These are phyloP conservation scores for Eucalyptus guilfoylei DNA, from an alignment of 345 rosid genomes.

Conservation along the genomic window DNA sequence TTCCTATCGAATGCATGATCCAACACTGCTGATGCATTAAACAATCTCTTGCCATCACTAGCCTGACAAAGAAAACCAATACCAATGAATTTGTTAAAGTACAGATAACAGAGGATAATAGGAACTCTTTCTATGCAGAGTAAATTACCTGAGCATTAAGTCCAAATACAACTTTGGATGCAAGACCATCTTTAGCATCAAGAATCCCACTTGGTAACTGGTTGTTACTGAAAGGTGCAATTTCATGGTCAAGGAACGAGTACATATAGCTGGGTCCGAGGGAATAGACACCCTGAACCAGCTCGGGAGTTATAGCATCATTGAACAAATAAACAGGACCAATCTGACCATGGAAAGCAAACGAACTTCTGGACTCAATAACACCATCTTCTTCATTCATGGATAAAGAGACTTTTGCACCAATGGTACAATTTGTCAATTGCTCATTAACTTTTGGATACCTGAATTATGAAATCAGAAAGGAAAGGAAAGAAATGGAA, in stretches of 20 bases:
- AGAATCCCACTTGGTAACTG: constrained; percentile 68
- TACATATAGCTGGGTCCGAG: constrained; percentile 98
- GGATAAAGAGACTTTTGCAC: constrained; percentile 45
- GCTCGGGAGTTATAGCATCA: constrained; percentile 81
- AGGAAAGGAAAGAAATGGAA: neutral
- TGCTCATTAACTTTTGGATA: constrained; percentile 82
- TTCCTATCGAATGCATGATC: constrained; percentile 56
- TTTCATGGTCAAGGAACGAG: constrained; percentile 79
- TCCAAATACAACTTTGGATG: constrained; percentile 81
- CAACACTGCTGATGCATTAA: constrained; percentile 64
- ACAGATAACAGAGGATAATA: neutral
- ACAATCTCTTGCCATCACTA: constrained; percentile 72
- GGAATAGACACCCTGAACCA: constrained; percentile 61
- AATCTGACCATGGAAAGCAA: constrained; percentile 80
- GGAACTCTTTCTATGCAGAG: neutral
- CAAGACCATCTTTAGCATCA: constrained; percentile 90
- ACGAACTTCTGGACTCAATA: constrained; percentile 33
- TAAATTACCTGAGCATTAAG: constrained; percentile 81
- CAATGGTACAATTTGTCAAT: constrained; percentile 65
- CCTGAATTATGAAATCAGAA: constrained; percentile 31
- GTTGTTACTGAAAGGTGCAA: constrained; percentile 35
- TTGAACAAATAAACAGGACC: constrained; percentile 84
- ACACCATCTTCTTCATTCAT: constrained; percentile 44
- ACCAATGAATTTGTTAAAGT: neutral
- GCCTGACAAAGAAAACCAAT: constrained; percentile 52